A percentile compares a stretch with the other conserved stretches of the same genome.
Evolutionary conservation across 2,329 filamentous ascomycete genomes (phyloP).

Genomic region (Beauveria scarabaeidicola): DNA sequence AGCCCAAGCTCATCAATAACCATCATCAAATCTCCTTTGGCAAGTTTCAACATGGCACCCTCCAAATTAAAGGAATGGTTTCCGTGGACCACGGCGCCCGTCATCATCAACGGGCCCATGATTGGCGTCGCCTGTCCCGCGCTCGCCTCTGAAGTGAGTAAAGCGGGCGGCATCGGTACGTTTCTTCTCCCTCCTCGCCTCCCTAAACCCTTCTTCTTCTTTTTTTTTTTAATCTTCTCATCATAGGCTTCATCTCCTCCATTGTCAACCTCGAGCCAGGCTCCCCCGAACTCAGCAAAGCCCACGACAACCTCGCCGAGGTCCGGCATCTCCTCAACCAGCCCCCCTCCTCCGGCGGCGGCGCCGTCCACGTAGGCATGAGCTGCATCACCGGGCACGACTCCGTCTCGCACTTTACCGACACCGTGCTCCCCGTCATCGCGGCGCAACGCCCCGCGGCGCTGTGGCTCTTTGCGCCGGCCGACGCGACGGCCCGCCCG

Average conservation of each 20-base stretch:
- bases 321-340: constrained; percentile 20
- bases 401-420: constrained; percentile 29
- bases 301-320: constrained; percentile 25
- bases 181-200: no score
- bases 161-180: constrained; percentile 30
- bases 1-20: not conserved
- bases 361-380: constrained; percentile 49
- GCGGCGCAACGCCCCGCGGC: constrained; percentile 45
- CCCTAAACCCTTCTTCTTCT: not conserved
- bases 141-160: constrained; percentile 29
- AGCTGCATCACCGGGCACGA: constrained; percentile 48
- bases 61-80: constrained; percentile 22
- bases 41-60: constrained; percentile 17
- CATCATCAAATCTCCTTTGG: not conserved
- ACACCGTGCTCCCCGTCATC: constrained; percentile 43
- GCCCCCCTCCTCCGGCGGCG: constrained; percentile 30
- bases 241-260: constrained; percentile 26
- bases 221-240: not conserved
- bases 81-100: constrained; percentile 21
- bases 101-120: constrained; percentile 31
- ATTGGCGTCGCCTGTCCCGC: constrained; percentile 23
- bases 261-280: constrained; percentile 21
- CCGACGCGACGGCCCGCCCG: constrained; percentile 29
- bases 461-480: constrained; percentile 59
- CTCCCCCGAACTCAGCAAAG: constrained; percentile 24